Conservation (phyloP, 768 basidiomycete genomes). For the Trametes cubensis region DNA sequence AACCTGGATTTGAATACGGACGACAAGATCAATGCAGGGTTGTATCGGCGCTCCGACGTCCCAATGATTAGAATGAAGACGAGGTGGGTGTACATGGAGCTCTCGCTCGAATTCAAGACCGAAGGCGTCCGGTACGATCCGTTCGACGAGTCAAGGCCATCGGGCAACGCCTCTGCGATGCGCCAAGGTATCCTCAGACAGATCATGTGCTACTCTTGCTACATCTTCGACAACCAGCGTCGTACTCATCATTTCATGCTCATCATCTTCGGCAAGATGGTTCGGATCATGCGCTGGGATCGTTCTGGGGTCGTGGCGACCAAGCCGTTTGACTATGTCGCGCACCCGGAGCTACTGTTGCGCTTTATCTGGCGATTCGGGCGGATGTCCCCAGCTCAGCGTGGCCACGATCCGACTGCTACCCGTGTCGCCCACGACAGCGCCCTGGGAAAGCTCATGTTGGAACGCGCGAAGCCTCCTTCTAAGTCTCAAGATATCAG, state of each 20-base stretch:
- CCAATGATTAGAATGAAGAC: neutral
- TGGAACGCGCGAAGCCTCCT: neutral
- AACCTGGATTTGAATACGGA: neutral
- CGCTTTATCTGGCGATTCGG: slow-evolving; percentile 8
- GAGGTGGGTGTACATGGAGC: neutral
- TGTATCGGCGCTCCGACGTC: neutral
- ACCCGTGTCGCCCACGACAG: neutral
- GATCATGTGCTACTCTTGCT: slow-evolving; percentile 1
- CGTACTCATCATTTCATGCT: slow-evolving; percentile 2
- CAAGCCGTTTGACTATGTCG: slow-evolving; percentile 11
- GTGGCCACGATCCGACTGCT: slow-evolving; percentile 9
- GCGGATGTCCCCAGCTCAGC: neutral
- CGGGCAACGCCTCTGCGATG: neutral
- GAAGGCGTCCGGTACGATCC: neutral
- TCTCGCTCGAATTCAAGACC: slow-evolving; percentile 5
- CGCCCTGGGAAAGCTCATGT: neutral
- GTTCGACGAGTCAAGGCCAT: neutral
- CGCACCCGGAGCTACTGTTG: neutral
- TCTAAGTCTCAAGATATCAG: neutral
- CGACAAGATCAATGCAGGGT: neutral
- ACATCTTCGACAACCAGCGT: slow-evolving; percentile 6
- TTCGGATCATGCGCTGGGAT: too few species aligned
- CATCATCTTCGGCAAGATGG: too few species aligned
- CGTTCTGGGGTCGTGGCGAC: too few species aligned
- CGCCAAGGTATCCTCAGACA: neutral